Percentiles rank a stretch among this genome's conserved stretches.
These are phyloP conservation scores for Aspergillus sp. DNA, from an alignment of 2,329 filamentous ascomycete genomes.

Conservation along the genomic window DNA sequence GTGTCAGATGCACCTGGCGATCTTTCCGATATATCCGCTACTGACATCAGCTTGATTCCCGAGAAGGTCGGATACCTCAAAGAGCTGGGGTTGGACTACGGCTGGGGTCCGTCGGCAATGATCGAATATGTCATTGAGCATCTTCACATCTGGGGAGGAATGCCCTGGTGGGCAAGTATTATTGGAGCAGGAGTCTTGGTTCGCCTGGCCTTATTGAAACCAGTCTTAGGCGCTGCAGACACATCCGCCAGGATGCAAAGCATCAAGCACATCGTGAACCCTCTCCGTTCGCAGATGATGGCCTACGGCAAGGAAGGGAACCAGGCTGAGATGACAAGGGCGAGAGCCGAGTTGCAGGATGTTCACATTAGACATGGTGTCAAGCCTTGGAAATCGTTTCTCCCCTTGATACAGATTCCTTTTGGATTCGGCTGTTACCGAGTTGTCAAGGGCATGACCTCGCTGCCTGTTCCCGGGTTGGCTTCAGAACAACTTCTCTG, in stretches of 20 bases:
- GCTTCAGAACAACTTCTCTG: constrained; percentile 67
- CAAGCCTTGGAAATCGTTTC: constrained; percentile 45
- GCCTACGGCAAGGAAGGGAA: constrained; percentile 41
- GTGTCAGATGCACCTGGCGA: constrained; percentile 3
- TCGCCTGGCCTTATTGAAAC: constrained; percentile 62
- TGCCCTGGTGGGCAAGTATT: constrained; percentile 81
- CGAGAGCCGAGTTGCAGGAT: constrained; percentile 43
- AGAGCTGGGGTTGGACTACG: constrained; percentile 79
- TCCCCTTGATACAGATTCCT: constrained; percentile 61
- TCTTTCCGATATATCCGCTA: constrained; percentile 18
- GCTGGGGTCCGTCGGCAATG: constrained; percentile 69
- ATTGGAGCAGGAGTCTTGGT: constrained; percentile 59
- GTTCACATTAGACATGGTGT: constrained; percentile 55
- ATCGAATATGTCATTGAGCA: constrained; percentile 78
- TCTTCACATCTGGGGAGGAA: constrained; percentile 67
- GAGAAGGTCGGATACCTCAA: constrained; percentile 79
- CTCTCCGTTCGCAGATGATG: constrained; percentile 54
- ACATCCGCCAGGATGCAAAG: constrained; percentile 58
- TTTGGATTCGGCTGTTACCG: constrained; percentile 79
- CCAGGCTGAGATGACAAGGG: constrained; percentile 41
- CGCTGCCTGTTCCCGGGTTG: constrained; percentile 75
- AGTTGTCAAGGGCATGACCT: constrained; percentile 66
- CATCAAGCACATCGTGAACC: constrained; percentile 54
- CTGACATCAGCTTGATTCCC: constrained; percentile 53
- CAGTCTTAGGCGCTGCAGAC: constrained; percentile 59